Conservation (phyloP, 805 yeast species). For the Danielia reshetovae region DNA sequence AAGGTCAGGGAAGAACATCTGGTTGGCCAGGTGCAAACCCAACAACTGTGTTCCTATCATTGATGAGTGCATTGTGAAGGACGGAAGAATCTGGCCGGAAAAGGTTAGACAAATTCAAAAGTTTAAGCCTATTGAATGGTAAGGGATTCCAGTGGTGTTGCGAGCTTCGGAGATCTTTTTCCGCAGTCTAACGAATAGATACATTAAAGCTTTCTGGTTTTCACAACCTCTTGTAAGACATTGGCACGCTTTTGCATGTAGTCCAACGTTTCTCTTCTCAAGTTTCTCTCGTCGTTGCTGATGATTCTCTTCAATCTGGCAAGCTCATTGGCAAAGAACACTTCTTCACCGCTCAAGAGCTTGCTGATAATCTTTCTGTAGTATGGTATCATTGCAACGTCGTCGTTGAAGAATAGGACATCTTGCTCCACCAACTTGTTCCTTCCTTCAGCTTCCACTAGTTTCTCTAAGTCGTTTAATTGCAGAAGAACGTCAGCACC, state of each 20-base stretch:
- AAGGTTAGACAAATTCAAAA: conserved; percentile 59
- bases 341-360: conserved; percentile 40
- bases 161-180: no score
- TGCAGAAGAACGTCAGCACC: conserved; percentile 7
- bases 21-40: conserved; percentile 88
- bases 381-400: conserved; percentile 32
- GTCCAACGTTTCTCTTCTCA: conserved; percentile 45
- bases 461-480: conserved; percentile 10
- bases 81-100: conserved; percentile 69
- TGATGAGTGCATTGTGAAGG: conserved; percentile 68
- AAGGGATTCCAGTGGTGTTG: no score
- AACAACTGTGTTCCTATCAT: conserved; percentile 67
- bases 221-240: conserved; percentile 29
- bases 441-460: conserved; percentile 6
- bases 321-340: conserved; percentile 43
- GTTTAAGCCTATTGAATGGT: conserved; percentile 54
- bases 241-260: conserved; percentile 50
- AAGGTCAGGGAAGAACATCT: conserved; percentile 64
- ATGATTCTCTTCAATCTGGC: conserved; percentile 44
- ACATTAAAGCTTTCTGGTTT: background rate
- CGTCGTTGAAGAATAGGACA: conserved; percentile 15
- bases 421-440: conserved; percentile 11
- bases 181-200: no score
- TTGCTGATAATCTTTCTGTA: conserved; percentile 47
- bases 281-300: conserved; percentile 25